Percentiles rank a stretch among this genome's conserved stretches.
phyloP scores from a whole-genome alignment of 495 filamentous ascomycete genomes.

The Lasiosphaeria ovina region DNA sequence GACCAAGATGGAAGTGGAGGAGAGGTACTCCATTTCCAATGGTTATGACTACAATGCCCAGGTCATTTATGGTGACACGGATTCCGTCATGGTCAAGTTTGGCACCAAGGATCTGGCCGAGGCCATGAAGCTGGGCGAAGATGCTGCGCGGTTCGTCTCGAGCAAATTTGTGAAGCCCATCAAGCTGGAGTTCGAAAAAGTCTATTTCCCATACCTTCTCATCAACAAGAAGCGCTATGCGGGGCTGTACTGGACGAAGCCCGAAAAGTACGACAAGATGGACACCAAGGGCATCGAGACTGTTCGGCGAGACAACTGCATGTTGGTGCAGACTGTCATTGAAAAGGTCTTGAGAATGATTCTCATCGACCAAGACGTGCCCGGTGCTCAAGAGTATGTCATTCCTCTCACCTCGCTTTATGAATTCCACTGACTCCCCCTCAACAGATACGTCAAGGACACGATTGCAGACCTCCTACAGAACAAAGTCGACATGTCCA shows the following conservation, averaged over 20 bases:
- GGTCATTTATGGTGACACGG: slow-evolving; percentile 98
- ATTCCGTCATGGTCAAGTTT: slow-evolving; percentile 99
- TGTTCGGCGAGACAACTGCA: slow-evolving; percentile 92
- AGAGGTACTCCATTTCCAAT: slow-evolving; percentile 83
- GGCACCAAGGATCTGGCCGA: slow-evolving; percentile 78
- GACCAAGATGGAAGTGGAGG: slow-evolving; percentile 90
- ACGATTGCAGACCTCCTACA: slow-evolving; percentile 94
- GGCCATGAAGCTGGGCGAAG: slow-evolving; percentile 90
- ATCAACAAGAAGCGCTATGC: slow-evolving; percentile 99
- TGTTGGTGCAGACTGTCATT: slow-evolving; percentile 93
- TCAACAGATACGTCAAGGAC: slow-evolving; percentile 83
- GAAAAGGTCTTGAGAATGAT: slow-evolving; percentile 95
- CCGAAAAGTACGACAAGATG: slow-evolving; percentile 98
- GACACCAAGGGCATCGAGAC: slow-evolving; percentile 99
- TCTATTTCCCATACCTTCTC: slow-evolving; percentile 95
- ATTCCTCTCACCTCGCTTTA: not conserved
- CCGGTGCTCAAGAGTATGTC: slow-evolving; percentile 88
- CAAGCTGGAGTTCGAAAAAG: slow-evolving; percentile 99
- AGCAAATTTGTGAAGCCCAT: slow-evolving; percentile 92
- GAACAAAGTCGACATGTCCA: slow-evolving; percentile 98
- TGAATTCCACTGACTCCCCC: slow-evolving; percentile 18
- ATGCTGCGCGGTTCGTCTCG: slow-evolving; percentile 84
- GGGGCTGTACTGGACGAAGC: slow-evolving; percentile 92
- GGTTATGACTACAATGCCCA: slow-evolving; percentile 91
- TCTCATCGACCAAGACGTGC: slow-evolving; percentile 85